Base-by-base conservation (phyloP, 768 basidiomycete species). In the Rhizopogon vinicolor region DNA sequence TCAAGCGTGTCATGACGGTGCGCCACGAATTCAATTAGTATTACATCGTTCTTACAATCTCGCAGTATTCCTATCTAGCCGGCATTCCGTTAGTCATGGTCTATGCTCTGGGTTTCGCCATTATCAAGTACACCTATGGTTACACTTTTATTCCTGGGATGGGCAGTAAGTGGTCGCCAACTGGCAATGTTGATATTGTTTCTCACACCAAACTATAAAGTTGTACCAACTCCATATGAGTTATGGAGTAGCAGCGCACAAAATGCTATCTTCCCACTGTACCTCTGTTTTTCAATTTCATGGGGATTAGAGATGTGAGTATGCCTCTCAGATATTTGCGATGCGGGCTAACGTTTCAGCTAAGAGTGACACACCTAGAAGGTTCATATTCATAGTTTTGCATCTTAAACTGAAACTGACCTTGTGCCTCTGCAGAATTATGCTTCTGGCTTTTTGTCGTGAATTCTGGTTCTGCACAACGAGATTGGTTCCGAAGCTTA, bases 371-470 rank as follows among this genome's bases (percentile, higher is more conserved):
- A 0, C 90, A 91, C 68, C 68, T 91, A 61, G 89, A 91, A 83
- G 89, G 89, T 87, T 59, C 14, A 22, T 14, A 37, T 33, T 45
- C 3, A 35, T 19, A n/a, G 12, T 14, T 41, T 56, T 49, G 50
- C 18, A 41, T 52, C 42, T 28, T 46, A 25, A 25, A 7, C n/a
- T 3, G 25, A 35, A 29, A 19, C 25, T 44, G n/a, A 7, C 10
- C 9, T 41, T n/a, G 13, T 12, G 16, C 10, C 33, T 37, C 33
- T 19, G 7, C 55, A 91, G 91, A 93, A 62, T 75, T 93, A 0
- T 93, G 89, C 62, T 93, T 93, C 67, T 93, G 91, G 91, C 71
- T 92, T 12, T 93, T 90, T 73, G 80, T 93, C 39, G 74, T 92
- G 48, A 87, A 87, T 54, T 74, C 86, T 0, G 75, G 79, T 18